Percentiles rank a stretch among this genome's conserved stretches.
Evolutionary conservation across 2,329 filamentous ascomycete genomes (phyloP).

Genomic region (Didymella pomorum): DNA sequence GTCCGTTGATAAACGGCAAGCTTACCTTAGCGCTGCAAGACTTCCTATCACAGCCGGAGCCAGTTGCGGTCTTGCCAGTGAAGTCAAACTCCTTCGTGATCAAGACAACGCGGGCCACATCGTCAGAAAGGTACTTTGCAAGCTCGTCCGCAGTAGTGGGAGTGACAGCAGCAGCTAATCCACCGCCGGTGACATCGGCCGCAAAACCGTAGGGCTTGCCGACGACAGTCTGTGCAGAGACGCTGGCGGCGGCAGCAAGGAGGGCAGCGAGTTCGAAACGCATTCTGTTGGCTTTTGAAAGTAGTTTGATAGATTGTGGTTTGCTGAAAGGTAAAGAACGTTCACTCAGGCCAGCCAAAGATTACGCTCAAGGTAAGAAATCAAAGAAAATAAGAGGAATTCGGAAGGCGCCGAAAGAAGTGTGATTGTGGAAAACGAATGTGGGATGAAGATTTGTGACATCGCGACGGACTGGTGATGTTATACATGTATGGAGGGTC

Average conservation of each 20-base stretch:
- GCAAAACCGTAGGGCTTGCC: constrained; percentile 39
- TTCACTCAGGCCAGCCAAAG: constrained; percentile 36
- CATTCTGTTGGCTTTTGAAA: constrained; percentile 21
- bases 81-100: constrained; percentile 39
- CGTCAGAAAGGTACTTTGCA: constrained; percentile 30
- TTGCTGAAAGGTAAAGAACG: constrained; percentile 24
- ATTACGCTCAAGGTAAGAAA: constrained; percentile 30
- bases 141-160: constrained; percentile 36
- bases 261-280: constrained; percentile 30
- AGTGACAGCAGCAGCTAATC: constrained; percentile 31
- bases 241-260: constrained; percentile 26
- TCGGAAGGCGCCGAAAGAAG: constrained; percentile 16
- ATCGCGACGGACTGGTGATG: background rate
- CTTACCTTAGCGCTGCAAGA: constrained; percentile 22
- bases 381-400: constrained; percentile 21
- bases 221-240: constrained; percentile 33
- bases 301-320: background rate
- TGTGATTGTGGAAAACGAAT: constrained; percentile 3
- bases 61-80: constrained; percentile 31
- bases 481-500: constrained; percentile 3
- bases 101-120: constrained; percentile 31
- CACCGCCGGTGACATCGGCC: constrained; percentile 35
- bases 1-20: background rate
- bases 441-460: background rate
- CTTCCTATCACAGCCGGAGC: constrained; percentile 33